Percentiles rank a stretch among this genome's conserved stretches.
Conservation (phyloP, 2,329 filamentous ascomycete genomes). For the Fusarium foetens region DNA sequence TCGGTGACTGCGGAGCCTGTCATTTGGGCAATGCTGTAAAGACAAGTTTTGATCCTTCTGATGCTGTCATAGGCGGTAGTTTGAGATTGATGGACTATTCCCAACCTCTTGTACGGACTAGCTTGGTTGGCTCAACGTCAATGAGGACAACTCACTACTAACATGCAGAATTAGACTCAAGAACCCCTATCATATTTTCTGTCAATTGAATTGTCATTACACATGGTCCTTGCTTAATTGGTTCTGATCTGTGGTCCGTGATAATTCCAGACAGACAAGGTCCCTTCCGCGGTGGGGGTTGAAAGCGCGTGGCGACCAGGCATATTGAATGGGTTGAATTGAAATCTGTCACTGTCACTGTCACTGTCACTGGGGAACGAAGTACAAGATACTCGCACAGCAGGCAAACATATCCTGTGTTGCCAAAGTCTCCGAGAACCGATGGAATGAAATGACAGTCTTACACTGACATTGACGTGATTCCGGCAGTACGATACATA, state of each 20-base stretch:
- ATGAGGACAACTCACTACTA: constrained; percentile 22
- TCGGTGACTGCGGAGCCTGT: constrained; percentile 2
- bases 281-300: constrained; percentile 31
- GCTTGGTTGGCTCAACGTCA: constrained; percentile 4
- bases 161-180: constrained; percentile 15
- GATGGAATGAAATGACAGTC: background rate
- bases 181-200: constrained; percentile 11
- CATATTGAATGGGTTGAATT: background rate
- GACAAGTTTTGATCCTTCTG: background rate
- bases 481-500: constrained; percentile 28
- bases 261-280: constrained; percentile 13
- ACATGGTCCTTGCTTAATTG: constrained; percentile 41
- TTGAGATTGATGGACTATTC: constrained; percentile 11
- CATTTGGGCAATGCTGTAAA: background rate
- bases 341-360: constrained; percentile 3
- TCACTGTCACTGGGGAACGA: constrained; percentile 7
- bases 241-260: constrained; percentile 1
- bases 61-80: background rate
- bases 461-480: constrained; percentile 11
- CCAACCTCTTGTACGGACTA: constrained; percentile 4
- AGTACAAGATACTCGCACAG: constrained; percentile 30
- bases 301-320: constrained; percentile 24
- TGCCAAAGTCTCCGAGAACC: constrained; percentile 18
- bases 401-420: constrained; percentile 1
- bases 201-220: constrained; percentile 25